phyloP scores from a whole-genome alignment of 2,329 filamentous ascomycete genomes.

The Dactylellina sp. region DNA sequence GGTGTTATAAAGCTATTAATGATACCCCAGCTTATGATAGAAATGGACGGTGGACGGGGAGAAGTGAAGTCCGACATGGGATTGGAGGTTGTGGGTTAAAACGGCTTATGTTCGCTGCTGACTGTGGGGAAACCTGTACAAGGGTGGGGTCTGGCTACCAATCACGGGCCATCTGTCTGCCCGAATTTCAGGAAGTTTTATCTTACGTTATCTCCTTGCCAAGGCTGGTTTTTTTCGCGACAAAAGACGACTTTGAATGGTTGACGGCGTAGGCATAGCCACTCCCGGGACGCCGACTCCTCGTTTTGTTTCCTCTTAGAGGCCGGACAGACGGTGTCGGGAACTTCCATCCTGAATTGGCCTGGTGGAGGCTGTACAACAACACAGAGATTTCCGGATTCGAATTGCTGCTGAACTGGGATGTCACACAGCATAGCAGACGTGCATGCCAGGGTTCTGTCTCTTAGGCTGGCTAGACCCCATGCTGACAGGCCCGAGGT shows the following conservation, averaged over 20 bases:
- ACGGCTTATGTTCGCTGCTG: neutral
- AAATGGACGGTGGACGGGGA: neutral
- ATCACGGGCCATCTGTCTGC: neutral
- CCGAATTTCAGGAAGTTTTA: neutral
- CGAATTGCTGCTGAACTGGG: neutral
- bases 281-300: no score
- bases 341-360: neutral
- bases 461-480: no score
- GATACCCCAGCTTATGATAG: no score
- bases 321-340: neutral
- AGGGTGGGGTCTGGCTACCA: neutral
- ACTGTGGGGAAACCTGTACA: neutral
- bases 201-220: neutral
- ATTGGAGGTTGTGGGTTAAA: neutral
- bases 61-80: neutral
- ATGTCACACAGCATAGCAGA: no score
- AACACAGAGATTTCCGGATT: neutral
- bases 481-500: no score
- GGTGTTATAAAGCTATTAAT: no score
- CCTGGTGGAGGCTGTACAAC: constrained; percentile 1
- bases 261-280: no score
- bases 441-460: no score
- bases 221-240: no score
- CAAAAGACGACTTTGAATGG: no score
- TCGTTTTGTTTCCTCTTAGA: no score